A percentile compares a stretch with the other conserved stretches of the same genome.
These are phyloP conservation scores for Erodium texanum DNA, from an alignment of 441 rosid genomes.

Conservation along the genomic window DNA sequence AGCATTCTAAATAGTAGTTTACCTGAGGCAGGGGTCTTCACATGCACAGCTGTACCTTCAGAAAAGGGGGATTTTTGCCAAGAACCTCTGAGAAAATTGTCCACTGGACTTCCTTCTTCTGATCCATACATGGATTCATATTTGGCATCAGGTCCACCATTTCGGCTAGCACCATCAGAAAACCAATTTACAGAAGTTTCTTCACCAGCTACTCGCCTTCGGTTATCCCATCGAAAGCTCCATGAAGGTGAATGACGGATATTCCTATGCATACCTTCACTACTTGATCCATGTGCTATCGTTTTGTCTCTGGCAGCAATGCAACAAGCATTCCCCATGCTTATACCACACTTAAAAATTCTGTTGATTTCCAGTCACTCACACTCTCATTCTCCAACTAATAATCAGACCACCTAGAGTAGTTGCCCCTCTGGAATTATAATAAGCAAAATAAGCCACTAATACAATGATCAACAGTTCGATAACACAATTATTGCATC, in stretches of 20 bases:
- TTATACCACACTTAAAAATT: conserved; percentile 4
- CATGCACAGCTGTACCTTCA: conserved; percentile 33
- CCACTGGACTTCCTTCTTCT: conserved; percentile 61
- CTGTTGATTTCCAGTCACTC: background rate
- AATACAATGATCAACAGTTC: background rate
- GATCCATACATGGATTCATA: conserved; percentile 50
- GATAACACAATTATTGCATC: background rate
- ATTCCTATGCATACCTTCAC: conserved; percentile 56
- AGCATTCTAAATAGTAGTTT: conserved; percentile 11
- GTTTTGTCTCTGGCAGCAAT: conserved; percentile 83
- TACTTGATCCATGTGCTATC: conserved; percentile 50
- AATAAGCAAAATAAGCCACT: background rate
- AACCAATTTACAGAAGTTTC: conserved; percentile 69
- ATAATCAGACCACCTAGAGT: conserved; percentile 2
- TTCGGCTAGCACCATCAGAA: conserved; percentile 50
- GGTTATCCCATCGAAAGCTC: conserved; percentile 92
- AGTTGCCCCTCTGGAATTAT: background rate
- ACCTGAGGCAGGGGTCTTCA: conserved; percentile 55
- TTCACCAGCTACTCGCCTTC: conserved; percentile 96
- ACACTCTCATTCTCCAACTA: conserved; percentile 26
- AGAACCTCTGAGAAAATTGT: conserved; percentile 39
- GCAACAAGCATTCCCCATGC: conserved; percentile 93
- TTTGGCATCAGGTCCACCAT: conserved; percentile 51
- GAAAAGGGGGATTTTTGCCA: conserved; percentile 70
- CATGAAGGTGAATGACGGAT: conserved; percentile 71